Conservation (phyloP, 441 rosid genomes). For the Euphorbia corollata region DNA sequence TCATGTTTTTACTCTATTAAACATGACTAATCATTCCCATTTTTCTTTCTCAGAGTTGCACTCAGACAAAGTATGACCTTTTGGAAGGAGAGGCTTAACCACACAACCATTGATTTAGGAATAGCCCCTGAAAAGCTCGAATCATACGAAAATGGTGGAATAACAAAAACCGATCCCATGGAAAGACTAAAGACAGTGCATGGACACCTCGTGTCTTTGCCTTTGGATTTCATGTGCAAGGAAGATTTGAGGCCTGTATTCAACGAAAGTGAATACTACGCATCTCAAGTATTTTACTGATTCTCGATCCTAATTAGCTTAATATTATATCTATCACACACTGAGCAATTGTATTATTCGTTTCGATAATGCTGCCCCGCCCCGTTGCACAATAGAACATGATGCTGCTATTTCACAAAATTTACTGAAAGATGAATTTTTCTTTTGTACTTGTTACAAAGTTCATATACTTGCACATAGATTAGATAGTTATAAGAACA, state of each 20-base stretch:
- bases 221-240: conserved; percentile 82
- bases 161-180: conserved; percentile 47
- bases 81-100: conserved; percentile 86
- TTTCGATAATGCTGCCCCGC: background rate
- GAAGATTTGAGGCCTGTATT: conserved; percentile 97
- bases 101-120: conserved; percentile 89
- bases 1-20: background rate
- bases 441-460: background rate
- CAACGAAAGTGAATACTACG: conserved; percentile 93
- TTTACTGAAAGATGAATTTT: background rate
- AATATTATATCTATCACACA: conserved; percentile 4
- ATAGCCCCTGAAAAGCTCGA: conserved; percentile 74
- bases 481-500: background rate
- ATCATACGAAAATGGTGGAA: conserved; percentile 59
- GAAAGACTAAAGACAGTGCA: conserved; percentile 58
- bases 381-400: background rate
- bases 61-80: conserved; percentile 55
- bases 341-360: background rate
- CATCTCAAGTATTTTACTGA: conserved; percentile 89
- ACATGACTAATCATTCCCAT: background rate
- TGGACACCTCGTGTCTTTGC: conserved; percentile 94
- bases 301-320: conserved; percentile 4
- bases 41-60: conserved; percentile 45
- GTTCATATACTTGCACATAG: conserved; percentile 7
- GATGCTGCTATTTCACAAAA: background rate